Conservation (phyloP, 805 yeast species). For the Candida rishiriensis region DNA sequence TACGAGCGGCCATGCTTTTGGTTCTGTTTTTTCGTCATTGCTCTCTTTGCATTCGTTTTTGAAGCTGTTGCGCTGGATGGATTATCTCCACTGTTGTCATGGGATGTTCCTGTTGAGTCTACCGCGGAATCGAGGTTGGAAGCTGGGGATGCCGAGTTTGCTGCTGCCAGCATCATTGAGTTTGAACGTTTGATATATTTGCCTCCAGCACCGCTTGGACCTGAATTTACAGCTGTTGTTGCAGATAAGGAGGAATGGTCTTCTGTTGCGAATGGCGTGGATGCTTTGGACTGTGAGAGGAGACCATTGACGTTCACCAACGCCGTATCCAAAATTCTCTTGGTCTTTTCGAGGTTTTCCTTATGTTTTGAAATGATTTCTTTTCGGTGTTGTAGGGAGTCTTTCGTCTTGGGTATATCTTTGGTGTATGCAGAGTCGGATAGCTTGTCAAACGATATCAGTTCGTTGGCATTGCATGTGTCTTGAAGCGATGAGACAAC, state of each 20-base stretch:
- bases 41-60: conserved; percentile 6
- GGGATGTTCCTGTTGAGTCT: not conserved
- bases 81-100: not conserved
- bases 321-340: conserved; percentile 37
- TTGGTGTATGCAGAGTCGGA: conserved; percentile 19
- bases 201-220: no score
- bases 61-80: not conserved
- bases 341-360: conserved; percentile 52
- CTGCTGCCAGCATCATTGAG: not conserved
- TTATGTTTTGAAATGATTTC: conserved; percentile 47
- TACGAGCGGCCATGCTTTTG: conserved; percentile 21
- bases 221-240: not conserved
- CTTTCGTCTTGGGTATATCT: conserved; percentile 25
- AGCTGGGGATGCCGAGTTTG: conserved; percentile 1
- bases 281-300: conserved; percentile 28
- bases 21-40: conserved; percentile 5
- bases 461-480: conserved; percentile 57
- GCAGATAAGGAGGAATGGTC: not conserved
- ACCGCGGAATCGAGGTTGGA: not conserved
- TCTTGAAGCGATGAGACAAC: conserved; percentile 66
- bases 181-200: no score
- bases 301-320: conserved; percentile 44
- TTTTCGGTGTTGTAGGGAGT: conserved; percentile 23
- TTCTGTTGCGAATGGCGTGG: conserved; percentile 5
- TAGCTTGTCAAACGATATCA: conserved; percentile 42